Conservation (phyloP, 345 rosid genomes). For the Populus simonii region DNA sequence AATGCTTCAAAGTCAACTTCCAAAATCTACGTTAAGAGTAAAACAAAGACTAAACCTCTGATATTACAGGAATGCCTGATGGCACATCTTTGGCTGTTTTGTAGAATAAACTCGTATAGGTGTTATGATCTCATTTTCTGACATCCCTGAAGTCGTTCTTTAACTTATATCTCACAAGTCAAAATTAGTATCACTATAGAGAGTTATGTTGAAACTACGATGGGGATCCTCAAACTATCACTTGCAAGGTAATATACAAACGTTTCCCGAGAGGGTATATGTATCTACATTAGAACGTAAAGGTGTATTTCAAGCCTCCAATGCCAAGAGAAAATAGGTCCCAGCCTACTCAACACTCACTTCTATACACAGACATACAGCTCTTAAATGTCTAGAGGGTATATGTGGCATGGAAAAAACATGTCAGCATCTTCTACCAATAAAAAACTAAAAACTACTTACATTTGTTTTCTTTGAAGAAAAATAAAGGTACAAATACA, state of each 20-base stretch:
- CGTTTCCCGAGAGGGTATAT: neutral
- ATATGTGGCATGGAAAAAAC: constrained; percentile 2
- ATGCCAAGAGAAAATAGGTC: neutral
- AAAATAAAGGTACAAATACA: neutral
- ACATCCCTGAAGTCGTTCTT: neutral
- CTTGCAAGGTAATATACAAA: neutral
- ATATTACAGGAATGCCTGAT: neutral
- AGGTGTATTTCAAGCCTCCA: neutral
- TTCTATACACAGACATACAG: neutral
- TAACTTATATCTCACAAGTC: no score
- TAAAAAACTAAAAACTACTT: constrained; percentile 1
- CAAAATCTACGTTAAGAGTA: neutral
- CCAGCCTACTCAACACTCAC: neutral
- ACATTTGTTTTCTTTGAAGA: constrained; percentile 2
- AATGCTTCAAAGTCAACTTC: neutral
- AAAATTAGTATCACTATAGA: no score
- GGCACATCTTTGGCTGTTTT: neutral
- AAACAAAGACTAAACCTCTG: neutral
- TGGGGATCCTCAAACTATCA: neutral
- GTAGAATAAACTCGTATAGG: neutral
- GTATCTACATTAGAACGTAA: neutral
- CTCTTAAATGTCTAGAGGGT: neutral
- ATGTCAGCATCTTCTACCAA: neutral
- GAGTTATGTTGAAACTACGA: neutral
- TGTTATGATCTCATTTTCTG: neutral